phyloP scores from a whole-genome alignment of 129 eudicot genomes.

The Lactuca saligna region DNA sequence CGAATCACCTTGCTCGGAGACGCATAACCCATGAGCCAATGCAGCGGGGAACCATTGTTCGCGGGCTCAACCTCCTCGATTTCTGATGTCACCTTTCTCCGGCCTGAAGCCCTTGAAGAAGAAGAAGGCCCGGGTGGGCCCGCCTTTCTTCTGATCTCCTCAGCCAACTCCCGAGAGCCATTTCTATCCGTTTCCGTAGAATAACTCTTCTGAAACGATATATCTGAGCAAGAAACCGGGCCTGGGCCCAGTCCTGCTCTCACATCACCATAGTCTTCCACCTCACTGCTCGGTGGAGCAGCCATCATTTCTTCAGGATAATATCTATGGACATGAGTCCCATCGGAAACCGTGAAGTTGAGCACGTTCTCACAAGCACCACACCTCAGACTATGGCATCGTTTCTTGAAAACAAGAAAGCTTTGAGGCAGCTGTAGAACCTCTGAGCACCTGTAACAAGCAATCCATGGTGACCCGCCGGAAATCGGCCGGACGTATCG shows the following conservation, averaged over 20 bases:
- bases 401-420: constrained; percentile 58
- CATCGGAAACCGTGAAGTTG: constrained; percentile 50
- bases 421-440: constrained; percentile 75
- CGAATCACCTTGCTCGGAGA: constrained; percentile 63
- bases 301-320: constrained; percentile 28
- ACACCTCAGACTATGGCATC: constrained; percentile 61
- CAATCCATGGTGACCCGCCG: constrained; percentile 71
- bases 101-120: constrained; percentile 25
- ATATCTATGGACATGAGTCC: constrained; percentile 47
- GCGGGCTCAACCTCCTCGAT: constrained; percentile 51
- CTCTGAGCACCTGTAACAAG: constrained; percentile 60
- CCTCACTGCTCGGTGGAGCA: constrained; percentile 79
- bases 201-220: constrained; percentile 41
- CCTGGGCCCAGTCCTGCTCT: constrained; percentile 40
- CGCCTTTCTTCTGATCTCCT: constrained; percentile 44
- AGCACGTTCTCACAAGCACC: constrained; percentile 60
- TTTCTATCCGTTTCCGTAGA: constrained; percentile 55
- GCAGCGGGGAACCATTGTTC: constrained; percentile 56
- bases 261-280: constrained; percentile 34
- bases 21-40: constrained; percentile 87
- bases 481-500: constrained; percentile 62
- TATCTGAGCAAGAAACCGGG: constrained; percentile 59
- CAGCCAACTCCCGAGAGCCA: constrained; percentile 33
- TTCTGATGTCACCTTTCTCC: constrained; percentile 41
- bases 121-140: constrained; percentile 37